These are phyloP conservation scores for Dryas alaskensis DNA, from an alignment of 306 rosid species.

Conservation along the genomic window DNA sequence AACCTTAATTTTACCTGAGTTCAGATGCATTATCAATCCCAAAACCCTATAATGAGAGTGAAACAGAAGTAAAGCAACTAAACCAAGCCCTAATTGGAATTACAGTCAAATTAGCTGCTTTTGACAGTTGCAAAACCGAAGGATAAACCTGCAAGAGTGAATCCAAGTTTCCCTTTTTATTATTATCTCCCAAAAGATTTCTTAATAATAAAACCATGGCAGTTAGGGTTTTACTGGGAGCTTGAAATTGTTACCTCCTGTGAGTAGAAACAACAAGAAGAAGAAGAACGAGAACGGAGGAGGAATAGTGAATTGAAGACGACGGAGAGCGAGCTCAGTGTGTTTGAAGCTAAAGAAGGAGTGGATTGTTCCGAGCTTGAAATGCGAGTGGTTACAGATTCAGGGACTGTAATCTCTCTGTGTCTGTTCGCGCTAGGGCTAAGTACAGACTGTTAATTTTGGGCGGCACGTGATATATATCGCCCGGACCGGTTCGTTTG, in stretches of 20 bases:
- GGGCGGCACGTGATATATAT: neutral
- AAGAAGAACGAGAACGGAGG: neutral
- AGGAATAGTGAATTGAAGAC: neutral
- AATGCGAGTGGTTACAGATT: neutral
- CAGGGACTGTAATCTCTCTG: neutral
- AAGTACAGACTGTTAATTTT: neutral
- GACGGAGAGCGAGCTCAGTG: neutral
- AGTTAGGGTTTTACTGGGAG: conserved; percentile 3
- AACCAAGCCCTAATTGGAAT: neutral
- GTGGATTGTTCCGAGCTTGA: neutral
- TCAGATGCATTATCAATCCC: neutral
- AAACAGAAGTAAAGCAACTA: neutral
- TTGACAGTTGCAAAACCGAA: neutral
- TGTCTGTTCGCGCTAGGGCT: conserved; percentile 17
- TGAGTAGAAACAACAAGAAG: neutral
- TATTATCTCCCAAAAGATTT: neutral
- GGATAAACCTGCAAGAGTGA: neutral
- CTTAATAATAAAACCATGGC: neutral
- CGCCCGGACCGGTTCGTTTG: neutral
- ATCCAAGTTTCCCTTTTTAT: neutral
- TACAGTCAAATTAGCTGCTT: neutral
- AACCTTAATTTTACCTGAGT: neutral
- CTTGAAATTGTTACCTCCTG: conserved; percentile 9
- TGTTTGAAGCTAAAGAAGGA: neutral
- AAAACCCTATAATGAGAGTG: neutral